Conservation (phyloP, 495 filamentous ascomycete genomes). For the Penicillium chermesinum region DNA sequence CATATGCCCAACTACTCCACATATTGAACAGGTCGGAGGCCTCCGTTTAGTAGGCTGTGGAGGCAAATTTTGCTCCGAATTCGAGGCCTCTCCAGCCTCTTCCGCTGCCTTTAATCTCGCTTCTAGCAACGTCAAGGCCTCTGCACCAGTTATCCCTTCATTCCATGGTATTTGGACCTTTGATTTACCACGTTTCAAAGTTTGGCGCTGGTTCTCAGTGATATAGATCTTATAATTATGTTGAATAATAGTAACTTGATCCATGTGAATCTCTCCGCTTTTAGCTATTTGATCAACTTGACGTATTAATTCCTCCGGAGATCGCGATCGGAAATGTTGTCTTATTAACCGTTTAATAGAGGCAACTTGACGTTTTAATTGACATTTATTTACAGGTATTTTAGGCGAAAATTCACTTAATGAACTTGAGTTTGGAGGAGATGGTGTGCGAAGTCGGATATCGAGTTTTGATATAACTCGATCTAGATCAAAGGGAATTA, state of each 20-base stretch:
- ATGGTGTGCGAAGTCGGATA: slow-evolving; percentile 1
- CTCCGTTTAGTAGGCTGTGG: not conserved
- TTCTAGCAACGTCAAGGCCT: not conserved
- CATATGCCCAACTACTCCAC: not conserved
- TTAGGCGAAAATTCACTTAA: not conserved
- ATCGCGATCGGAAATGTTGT: not conserved
- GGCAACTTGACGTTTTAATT: not conserved
- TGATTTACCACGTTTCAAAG: not conserved
- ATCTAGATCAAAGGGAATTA: not conserved
- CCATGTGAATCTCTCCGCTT: not conserved
- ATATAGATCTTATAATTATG: not conserved
- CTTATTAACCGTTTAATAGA: not conserved
- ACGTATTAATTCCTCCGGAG: not conserved
- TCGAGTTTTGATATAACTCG: not conserved
- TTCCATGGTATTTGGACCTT: not conserved
- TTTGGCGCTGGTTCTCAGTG: not conserved
- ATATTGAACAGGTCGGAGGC: not conserved
- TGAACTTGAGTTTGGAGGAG: not conserved
- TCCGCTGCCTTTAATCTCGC: no score
- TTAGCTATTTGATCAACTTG: not conserved
- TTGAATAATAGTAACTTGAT: not conserved
- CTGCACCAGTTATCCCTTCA: not conserved
- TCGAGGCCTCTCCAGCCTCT: not conserved
- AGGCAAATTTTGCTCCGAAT: not conserved
- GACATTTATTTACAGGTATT: not conserved